Evolutionary conservation across 2,329 filamentous ascomycete species (phyloP).

Genomic region (Lizonia empirigonia): DNA sequence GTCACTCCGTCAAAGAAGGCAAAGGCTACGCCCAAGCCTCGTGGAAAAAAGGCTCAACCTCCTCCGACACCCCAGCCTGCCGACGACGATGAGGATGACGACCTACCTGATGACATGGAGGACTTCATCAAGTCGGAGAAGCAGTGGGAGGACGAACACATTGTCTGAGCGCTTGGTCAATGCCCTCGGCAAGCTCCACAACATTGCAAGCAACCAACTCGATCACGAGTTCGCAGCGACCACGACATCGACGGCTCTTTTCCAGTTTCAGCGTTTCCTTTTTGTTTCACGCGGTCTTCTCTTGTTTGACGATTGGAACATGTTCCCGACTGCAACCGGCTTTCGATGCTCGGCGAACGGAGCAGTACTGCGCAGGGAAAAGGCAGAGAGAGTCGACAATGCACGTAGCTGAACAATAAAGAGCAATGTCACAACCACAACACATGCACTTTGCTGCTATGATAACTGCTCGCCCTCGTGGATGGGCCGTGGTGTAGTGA

Average conservation of each 20-base stretch:
- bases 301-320: background rate
- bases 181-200: background rate
- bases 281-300: background rate
- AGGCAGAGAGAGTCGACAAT: background rate
- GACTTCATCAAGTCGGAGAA: slow-evolving; percentile 20
- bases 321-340: background rate
- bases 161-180: background rate
- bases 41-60: slow-evolving; percentile 18
- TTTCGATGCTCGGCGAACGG: background rate
- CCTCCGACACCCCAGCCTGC: background rate
- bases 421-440: background rate
- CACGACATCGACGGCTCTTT: background rate
- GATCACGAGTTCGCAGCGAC: background rate
- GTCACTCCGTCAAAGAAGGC: slow-evolving; percentile 28
- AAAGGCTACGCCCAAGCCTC: slow-evolving; percentile 24
- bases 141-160: slow-evolving; percentile 3
- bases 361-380: background rate
- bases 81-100: slow-evolving; percentile 9
- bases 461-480: background rate
- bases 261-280: background rate
- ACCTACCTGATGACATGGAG: slow-evolving; percentile 16
- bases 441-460: background rate
- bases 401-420: background rate
- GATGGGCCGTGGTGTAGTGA: background rate
- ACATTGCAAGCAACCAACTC: background rate